Evolutionary conservation across 495 filamentous ascomycete genomes (phyloP).

Genomic region (Rusavskia elegans): DNA sequence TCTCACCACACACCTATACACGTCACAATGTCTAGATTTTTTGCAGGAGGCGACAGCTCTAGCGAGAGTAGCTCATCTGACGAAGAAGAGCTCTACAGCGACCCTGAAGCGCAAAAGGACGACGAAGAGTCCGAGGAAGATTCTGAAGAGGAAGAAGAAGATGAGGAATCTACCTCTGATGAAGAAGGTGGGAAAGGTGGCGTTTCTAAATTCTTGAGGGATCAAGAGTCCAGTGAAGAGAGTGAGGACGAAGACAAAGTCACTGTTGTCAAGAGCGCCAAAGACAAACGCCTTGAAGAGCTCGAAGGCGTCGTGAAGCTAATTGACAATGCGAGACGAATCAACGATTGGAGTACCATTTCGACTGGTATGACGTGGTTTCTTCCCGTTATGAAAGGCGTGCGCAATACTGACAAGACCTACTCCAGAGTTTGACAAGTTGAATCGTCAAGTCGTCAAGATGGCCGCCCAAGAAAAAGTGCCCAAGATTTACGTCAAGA

Average conservation of each 20-base stretch:
- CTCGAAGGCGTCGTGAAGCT: slow-evolving; percentile 73
- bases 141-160: slow-evolving; percentile 34
- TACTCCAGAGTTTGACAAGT: slow-evolving; percentile 77
- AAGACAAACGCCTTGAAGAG: slow-evolving; percentile 92
- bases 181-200: slow-evolving; percentile 55
- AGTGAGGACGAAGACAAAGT: slow-evolving; percentile 69
- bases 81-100: slow-evolving; percentile 81
- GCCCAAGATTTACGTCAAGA: slow-evolving; percentile 84
- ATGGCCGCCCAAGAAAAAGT: slow-evolving; percentile 56
- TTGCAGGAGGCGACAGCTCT: slow-evolving; percentile 83
- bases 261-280: slow-evolving; percentile 84
- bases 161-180: slow-evolving; percentile 29
- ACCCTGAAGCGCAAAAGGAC: slow-evolving; percentile 36
- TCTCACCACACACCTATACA: not conserved
- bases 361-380: slow-evolving; percentile 44
- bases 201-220: slow-evolving; percentile 65
- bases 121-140: slow-evolving; percentile 39
- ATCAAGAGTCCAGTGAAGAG: slow-evolving; percentile 56
- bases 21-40: slow-evolving; percentile 79
- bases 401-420: not conserved
- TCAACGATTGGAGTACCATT: slow-evolving; percentile 90
- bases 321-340: slow-evolving; percentile 94
- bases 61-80: slow-evolving; percentile 57
- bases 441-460: slow-evolving; percentile 79
- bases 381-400: too few relatives aligned